A percentile compares a stretch with the other conserved stretches of the same genome.
phyloP scores from a whole-genome alignment of 495 filamentous ascomycete genomes.

The Aspergillus incahuasiensis region DNA sequence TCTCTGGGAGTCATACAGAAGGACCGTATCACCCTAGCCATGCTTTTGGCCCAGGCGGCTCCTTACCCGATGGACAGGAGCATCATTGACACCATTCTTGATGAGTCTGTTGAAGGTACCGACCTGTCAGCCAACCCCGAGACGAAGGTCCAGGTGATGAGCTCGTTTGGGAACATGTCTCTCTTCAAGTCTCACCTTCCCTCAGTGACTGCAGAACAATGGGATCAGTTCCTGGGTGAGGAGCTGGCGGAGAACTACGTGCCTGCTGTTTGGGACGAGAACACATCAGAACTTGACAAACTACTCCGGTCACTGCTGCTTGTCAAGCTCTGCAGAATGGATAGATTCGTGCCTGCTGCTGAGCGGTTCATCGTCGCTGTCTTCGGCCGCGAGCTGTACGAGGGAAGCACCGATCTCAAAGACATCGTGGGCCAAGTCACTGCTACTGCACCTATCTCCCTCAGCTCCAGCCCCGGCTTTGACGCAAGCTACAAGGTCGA shows the following conservation, averaged over 20 bases:
- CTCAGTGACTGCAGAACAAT: conserved; percentile 54
- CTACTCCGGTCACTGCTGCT: conserved; percentile 81
- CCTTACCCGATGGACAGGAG: conserved; percentile 90
- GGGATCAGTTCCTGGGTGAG: conserved; percentile 76
- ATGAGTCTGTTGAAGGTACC: conserved; percentile 65
- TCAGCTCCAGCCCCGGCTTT: conserved; percentile 93
- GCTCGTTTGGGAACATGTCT: conserved; percentile 59
- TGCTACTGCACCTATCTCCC: conserved; percentile 77
- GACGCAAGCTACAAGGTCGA: conserved; percentile 99
- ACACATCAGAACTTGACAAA: conserved; percentile 60
- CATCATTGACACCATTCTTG: conserved; percentile 81
- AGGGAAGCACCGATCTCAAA: conserved; percentile 76
- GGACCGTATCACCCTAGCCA: conserved; percentile 90
- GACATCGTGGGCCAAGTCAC: conserved; percentile 80
- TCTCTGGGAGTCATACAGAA: conserved; percentile 90
- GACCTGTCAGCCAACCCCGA: conserved; percentile 68
- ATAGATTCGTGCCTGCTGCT: conserved; percentile 87
- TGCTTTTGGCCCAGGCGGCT: conserved; percentile 90
- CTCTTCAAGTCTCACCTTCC: conserved; percentile 71
- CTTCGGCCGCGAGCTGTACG: conserved; percentile 80
- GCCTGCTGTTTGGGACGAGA: conserved; percentile 70
- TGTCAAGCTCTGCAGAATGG: conserved; percentile 90
- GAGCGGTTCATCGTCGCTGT: conserved; percentile 86
- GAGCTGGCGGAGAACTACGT: conserved; percentile 85
- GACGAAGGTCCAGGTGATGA: conserved; percentile 65